phyloP scores from a whole-genome alignment of 352 stramenopile species.

The Phytophthora sp. region DNA sequence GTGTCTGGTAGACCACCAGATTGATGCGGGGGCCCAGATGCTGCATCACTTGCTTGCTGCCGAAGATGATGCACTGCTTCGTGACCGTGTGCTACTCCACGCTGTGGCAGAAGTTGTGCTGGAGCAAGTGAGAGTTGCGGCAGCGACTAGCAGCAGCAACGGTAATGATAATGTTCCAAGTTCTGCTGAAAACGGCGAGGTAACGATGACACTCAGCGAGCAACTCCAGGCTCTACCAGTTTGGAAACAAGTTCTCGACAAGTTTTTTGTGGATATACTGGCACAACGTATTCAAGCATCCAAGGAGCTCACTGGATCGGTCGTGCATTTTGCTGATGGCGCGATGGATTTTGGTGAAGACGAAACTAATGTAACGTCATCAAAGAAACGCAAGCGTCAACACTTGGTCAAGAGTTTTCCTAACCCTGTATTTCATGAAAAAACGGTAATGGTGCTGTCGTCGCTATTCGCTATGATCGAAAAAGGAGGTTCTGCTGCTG shows the following conservation, averaged over 20 bases:
- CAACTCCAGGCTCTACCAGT: conserved; percentile 46
- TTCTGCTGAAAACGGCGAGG: conserved; percentile 43
- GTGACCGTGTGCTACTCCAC: conserved; percentile 79
- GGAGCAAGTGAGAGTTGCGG: conserved; percentile 48
- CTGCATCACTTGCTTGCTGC: conserved; percentile 63
- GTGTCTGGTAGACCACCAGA: conserved; percentile 66
- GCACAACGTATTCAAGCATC: conserved; percentile 33
- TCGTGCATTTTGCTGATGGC: conserved; percentile 44
- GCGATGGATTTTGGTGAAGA: conserved; percentile 31
- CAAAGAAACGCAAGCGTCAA: conserved; percentile 38
- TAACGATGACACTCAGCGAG: conserved; percentile 45
- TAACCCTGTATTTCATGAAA: conserved; percentile 67
- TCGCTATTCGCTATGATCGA: conserved; percentile 51
- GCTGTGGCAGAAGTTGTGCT: conserved; percentile 66
- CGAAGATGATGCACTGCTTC: conserved; percentile 70
- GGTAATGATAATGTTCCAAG: conserved; percentile 13
- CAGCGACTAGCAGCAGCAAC: conserved; percentile 32
- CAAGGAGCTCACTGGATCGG: conserved; percentile 33
- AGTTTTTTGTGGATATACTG: conserved; percentile 64
- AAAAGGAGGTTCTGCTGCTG: conserved; percentile 37
- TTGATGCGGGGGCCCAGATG: conserved; percentile 55
- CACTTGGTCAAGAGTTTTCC: conserved; percentile 54
- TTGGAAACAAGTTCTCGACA: conserved; percentile 68
- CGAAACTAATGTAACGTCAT: conserved; percentile 19
- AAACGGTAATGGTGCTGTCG: conserved; percentile 59